These are phyloP conservation scores for Saprolegnia parasitica DNA, from an alignment of 352 stramenopile species.

Conservation along the genomic window DNA sequence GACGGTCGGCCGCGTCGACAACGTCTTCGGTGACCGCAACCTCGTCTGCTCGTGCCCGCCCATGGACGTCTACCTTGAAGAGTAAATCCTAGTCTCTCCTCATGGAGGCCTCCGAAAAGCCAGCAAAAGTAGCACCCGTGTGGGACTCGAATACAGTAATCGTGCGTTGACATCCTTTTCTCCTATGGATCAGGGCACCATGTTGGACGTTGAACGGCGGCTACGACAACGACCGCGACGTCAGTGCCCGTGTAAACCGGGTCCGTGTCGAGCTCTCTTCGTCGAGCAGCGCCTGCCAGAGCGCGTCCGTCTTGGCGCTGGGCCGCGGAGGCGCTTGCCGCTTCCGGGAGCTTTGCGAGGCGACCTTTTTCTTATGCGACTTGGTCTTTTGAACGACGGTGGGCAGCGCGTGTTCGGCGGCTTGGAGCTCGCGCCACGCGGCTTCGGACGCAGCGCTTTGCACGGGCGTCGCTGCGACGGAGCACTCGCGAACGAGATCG, in stretches of 20 bases:
- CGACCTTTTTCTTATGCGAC: not conserved
- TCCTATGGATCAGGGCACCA: too few relatives aligned
- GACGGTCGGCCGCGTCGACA: slow-evolving; percentile 95
- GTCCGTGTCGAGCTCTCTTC: slow-evolving; percentile 33
- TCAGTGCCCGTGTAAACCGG: not conserved
- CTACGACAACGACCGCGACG: not conserved
- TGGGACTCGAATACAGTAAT: too few relatives aligned
- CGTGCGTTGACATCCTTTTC: too few relatives aligned
- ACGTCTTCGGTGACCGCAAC: slow-evolving; percentile 98
- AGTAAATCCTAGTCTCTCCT: slow-evolving; percentile 7
- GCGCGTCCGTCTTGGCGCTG: slow-evolving; percentile 38
- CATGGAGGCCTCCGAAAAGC: too few relatives aligned
- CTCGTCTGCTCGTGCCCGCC: slow-evolving; percentile 97
- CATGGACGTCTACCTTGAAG: slow-evolving; percentile 86
- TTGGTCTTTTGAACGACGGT: slow-evolving; percentile 22
- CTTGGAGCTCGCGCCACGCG: slow-evolving; percentile 51
- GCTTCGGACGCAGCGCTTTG: slow-evolving; percentile 32
- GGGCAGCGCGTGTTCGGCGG: slow-evolving; percentile 44
- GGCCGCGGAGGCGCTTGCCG: slow-evolving; percentile 18
- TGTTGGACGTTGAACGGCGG: too few relatives aligned
- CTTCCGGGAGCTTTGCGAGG: not conserved
- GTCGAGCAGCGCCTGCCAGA: slow-evolving; percentile 32
- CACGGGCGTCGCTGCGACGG: not conserved
- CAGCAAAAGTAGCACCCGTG: too few relatives aligned
- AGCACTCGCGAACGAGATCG: slow-evolving; percentile 14